Percentiles rank a stretch among this genome's conserved stretches.
phyloP scores from a whole-genome alignment of 176 grass and related monocot species.

The Bolboschoenus planiculmis region DNA sequence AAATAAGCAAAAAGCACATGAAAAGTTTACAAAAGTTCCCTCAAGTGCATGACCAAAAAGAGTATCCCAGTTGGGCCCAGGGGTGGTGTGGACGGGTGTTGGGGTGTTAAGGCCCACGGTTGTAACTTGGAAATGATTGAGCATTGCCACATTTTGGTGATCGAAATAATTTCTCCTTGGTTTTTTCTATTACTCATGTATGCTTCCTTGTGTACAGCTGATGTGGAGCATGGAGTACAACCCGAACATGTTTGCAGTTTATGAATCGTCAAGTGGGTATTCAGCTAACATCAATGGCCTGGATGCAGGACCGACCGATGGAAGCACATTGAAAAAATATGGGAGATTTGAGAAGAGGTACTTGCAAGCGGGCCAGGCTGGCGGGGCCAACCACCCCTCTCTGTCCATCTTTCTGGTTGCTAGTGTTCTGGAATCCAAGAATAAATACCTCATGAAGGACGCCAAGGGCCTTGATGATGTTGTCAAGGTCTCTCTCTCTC shows the following conservation, averaged over 20 bases:
- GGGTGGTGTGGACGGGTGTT: not conserved
- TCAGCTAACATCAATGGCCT: not conserved
- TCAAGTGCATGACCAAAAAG: not conserved
- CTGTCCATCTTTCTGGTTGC: constrained; percentile 83
- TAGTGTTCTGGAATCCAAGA: constrained; percentile 75
- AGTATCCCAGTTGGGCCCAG: not conserved
- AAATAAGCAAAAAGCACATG: not conserved
- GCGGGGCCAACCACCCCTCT: constrained; percentile 33
- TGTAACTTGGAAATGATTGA: not conserved
- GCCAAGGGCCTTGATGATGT: constrained; percentile 96
- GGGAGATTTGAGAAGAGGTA: constrained; percentile 76
- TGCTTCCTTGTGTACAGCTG: constrained; percentile 54
- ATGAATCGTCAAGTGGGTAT: constrained; percentile 34
- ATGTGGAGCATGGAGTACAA: constrained; percentile 99
- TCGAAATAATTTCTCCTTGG: not conserved
- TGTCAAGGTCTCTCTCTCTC: constrained; percentile 57
- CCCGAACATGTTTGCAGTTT: constrained; percentile 60
- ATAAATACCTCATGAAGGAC: constrained; percentile 51
- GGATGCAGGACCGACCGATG: constrained; percentile 18
- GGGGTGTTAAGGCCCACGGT: not conserved
- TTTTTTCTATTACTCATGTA: not conserved
- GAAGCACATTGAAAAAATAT: constrained; percentile 51
- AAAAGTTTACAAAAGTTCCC: not conserved
- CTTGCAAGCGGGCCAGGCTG: constrained; percentile 35
- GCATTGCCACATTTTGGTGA: not conserved